phyloP scores from a whole-genome alignment of 805 yeast genomes.

The Alloascoidea africana region DNA sequence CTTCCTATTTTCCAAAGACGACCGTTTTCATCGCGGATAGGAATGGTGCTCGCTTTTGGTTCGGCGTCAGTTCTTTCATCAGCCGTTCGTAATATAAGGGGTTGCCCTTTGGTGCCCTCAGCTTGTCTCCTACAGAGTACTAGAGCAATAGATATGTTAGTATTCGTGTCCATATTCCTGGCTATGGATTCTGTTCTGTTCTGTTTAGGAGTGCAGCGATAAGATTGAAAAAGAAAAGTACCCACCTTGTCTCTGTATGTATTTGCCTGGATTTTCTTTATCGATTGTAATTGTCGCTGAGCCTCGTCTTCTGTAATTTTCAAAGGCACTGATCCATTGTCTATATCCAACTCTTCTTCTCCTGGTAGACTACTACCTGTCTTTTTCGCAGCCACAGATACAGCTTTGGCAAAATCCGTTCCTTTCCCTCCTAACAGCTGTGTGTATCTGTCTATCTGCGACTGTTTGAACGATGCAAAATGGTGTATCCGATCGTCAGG shows the following conservation, averaged over 20 bases:
- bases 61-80: slow-evolving; percentile 1
- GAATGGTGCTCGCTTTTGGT: neutral
- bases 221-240: too few relatives aligned
- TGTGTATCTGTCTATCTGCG: neutral
- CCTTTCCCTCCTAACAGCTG: neutral
- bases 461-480: neutral
- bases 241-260: neutral
- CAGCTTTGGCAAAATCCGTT: too few relatives aligned
- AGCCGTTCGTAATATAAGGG: slow-evolving; percentile 1
- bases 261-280: neutral
- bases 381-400: too few relatives aligned
- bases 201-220: too few relatives aligned
- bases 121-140: neutral
- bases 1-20: too few relatives aligned
- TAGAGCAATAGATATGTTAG: too few relatives aligned
- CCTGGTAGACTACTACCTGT: neutral
- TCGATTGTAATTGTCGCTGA: neutral
- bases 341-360: neutral
- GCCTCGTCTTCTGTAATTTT: slow-evolving; percentile 2
- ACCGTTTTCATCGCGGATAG: too few relatives aligned
- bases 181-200: too few relatives aligned
- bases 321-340: neutral
- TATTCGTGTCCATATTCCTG: too few relatives aligned
- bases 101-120: slow-evolving; percentile 1
- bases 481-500: neutral